phyloP scores from a whole-genome alignment of 1,284 basidiomycete genomes.

The Polyporus tsugae region DNA sequence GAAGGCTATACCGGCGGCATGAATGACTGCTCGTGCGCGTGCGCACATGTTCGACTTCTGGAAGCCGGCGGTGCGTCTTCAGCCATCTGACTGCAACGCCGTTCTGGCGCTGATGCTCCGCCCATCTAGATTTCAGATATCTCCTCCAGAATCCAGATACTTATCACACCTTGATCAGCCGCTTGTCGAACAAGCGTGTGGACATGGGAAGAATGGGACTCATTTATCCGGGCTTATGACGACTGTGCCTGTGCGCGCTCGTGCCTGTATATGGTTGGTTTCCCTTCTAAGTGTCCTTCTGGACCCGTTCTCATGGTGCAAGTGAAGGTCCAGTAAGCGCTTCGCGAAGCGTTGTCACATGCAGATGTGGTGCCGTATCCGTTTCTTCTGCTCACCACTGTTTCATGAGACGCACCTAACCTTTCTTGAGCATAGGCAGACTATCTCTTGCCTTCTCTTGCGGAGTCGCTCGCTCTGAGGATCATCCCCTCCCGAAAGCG shows the following conservation, averaged over 20 bases:
- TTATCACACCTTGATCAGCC: constrained; percentile 17
- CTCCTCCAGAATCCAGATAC: not conserved
- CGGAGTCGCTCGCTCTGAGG: constrained; percentile 10
- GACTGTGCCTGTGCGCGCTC: constrained; percentile 19
- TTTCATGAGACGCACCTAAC: constrained; percentile 8
- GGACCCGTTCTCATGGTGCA: constrained; percentile 23
- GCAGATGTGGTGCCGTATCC: constrained; percentile 10
- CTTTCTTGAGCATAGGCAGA: constrained; percentile 6
- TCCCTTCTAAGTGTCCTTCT: constrained; percentile 20
- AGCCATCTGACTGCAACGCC: constrained; percentile 24
- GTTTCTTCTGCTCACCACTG: constrained; percentile 14
- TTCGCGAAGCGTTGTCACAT: constrained; percentile 28
- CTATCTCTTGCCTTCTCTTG: constrained; percentile 7
- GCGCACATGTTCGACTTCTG: constrained; percentile 7
- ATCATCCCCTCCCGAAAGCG: constrained; percentile 21
- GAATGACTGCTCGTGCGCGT: not conserved
- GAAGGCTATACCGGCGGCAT: constrained; percentile 28
- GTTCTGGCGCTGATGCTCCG: constrained; percentile 20
- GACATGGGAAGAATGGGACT: constrained; percentile 25
- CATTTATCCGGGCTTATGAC: constrained; percentile 26
- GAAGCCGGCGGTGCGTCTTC: constrained; percentile 26
- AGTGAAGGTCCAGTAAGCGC: constrained; percentile 18
- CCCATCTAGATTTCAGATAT: constrained; percentile 28
- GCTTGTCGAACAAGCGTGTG: constrained; percentile 17
- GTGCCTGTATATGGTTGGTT: constrained; percentile 2